Evolutionary conservation across 805 yeast species (phyloP).

Genomic region (Barnettozyma pratensis): DNA sequence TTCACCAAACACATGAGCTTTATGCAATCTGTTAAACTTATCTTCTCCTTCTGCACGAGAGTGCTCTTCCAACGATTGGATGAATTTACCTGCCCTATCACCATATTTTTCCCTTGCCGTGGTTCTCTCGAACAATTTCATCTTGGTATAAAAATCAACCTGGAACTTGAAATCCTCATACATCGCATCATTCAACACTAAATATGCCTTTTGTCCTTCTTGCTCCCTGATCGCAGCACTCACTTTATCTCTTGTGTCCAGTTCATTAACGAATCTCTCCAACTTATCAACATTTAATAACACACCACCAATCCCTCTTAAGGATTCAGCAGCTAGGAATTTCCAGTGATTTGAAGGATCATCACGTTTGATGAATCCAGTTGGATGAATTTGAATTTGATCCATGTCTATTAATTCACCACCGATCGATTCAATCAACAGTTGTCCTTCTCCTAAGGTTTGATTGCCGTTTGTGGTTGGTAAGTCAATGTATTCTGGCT

Average conservation of each 20-base stretch:
- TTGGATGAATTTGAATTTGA: constrained; percentile 57
- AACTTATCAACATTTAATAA: constrained; percentile 35
- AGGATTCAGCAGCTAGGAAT: constrained; percentile 54
- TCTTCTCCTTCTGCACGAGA: constrained; percentile 22
- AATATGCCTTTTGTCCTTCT: constrained; percentile 26
- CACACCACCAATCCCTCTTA: constrained; percentile 57
- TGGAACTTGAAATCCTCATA: constrained; percentile 42
- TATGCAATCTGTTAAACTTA: constrained; percentile 31
- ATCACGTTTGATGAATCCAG: constrained; percentile 48
- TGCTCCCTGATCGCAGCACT: constrained; percentile 36
- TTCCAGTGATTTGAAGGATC: constrained; percentile 41
- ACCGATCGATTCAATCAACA: constrained; percentile 39
- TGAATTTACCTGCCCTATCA: constrained; percentile 19
- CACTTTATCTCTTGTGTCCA: constrained; percentile 48
- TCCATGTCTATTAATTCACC: constrained; percentile 53
- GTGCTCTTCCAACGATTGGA: constrained; percentile 18
- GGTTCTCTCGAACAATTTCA: constrained; percentile 29
- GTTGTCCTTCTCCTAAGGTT: constrained; percentile 57
- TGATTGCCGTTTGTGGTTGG: constrained; percentile 55
- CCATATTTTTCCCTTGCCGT: constrained; percentile 28
- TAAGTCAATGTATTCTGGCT: constrained; percentile 40
- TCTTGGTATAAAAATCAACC: constrained; percentile 45
- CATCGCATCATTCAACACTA: constrained; percentile 39
- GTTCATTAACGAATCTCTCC: constrained; percentile 48
- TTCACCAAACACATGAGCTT: constrained; percentile 28